These are phyloP conservation scores for Pyrrhoderma lamaoense DNA, from an alignment of 1,284 basidiomycete genomes.

Conservation along the genomic window DNA sequence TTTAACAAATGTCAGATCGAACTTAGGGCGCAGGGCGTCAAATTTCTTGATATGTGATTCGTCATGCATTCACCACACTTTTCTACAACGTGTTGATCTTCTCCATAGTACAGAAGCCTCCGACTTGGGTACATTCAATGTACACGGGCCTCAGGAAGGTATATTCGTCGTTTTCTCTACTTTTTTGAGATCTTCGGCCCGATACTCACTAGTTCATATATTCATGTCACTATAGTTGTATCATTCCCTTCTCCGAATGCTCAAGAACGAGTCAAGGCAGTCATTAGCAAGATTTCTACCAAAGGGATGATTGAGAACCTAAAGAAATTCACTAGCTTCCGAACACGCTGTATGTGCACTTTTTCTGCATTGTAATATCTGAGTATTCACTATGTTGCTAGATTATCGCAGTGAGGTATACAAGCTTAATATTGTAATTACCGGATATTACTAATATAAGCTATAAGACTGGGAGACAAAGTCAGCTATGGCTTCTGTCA, in stretches of 20 bases:
- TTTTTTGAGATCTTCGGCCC: not conserved
- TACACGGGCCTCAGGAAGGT: slow-evolving; percentile 32
- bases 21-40: slow-evolving; percentile 65
- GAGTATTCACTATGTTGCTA: slow-evolving; percentile 25
- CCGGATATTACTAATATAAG: slow-evolving; percentile 8
- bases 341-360: slow-evolving; percentile 51
- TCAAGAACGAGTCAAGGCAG: slow-evolving; percentile 48
- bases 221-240: slow-evolving; percentile 27
- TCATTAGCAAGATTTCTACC: slow-evolving; percentile 61
- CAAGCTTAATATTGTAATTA: not conserved
- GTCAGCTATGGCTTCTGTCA: slow-evolving; percentile 78
- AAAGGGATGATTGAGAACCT: slow-evolving; percentile 63
- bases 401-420: slow-evolving; percentile 74
- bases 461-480: slow-evolving; percentile 64
- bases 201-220: no score
- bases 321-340: slow-evolving; percentile 66
- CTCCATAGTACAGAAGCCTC: slow-evolving; percentile 64
- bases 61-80: slow-evolving; percentile 21
- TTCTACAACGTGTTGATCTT: slow-evolving; percentile 20
- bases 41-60: slow-evolving; percentile 83
- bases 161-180: slow-evolving; percentile 19
- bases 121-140: slow-evolving; percentile 45
- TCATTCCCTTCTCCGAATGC: slow-evolving; percentile 53
- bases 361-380: not conserved
- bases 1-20: slow-evolving; percentile 46